Conservation (phyloP, 129 eudicot genomes). For the Sambucus nigra region DNA sequence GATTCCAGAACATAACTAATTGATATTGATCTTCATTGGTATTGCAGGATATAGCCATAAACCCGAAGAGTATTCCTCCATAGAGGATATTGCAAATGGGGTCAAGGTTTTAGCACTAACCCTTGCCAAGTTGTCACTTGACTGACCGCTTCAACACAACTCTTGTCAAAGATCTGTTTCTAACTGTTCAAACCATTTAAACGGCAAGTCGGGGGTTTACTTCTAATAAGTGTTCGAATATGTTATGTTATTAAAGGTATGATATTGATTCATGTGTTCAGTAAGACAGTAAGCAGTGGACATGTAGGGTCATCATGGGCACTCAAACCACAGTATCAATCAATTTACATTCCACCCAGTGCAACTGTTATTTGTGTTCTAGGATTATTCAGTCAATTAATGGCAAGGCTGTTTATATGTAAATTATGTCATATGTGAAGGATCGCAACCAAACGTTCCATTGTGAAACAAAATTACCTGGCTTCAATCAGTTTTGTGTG, state of each 20-base stretch:
- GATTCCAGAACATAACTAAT: background rate
- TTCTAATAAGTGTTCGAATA: background rate
- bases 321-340: too few relatives aligned
- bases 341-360: too few relatives aligned
- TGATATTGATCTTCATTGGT: background rate
- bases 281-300: too few relatives aligned
- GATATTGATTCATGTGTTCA: too few relatives aligned
- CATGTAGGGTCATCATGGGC: too few relatives aligned
- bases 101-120: slow-evolving; percentile 85
- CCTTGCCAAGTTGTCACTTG: slow-evolving; percentile 55
- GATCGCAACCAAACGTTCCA: background rate
- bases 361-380: too few relatives aligned
- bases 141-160: slow-evolving; percentile 6
- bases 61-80: slow-evolving; percentile 82
- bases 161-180: background rate
- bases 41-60: slow-evolving; percentile 89
- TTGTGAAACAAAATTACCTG: background rate
- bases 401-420: too few relatives aligned
- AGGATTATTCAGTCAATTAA: too few relatives aligned
- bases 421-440: background rate
- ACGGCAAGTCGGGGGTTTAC: background rate
- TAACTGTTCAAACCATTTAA: background rate
- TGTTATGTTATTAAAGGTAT: too few relatives aligned
- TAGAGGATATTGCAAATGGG: slow-evolving; percentile 65
- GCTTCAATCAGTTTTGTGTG: too few relatives aligned